Evolutionary conservation across 192 early-diverging fungal species (phyloP).

Genomic region (Nowakowskiella sp.): DNA sequence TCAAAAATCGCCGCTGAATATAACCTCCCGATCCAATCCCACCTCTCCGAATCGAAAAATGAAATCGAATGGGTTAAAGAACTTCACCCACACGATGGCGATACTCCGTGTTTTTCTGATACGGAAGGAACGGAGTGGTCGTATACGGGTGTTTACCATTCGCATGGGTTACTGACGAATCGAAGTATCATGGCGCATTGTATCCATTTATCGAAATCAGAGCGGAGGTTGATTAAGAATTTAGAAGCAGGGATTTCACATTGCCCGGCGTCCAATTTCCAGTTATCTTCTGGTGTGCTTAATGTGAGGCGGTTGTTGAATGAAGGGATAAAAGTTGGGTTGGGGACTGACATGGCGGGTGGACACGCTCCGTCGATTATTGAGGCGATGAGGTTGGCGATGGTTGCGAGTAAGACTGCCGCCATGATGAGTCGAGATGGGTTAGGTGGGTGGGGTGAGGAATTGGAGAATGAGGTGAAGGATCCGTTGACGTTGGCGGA

Average conservation of each 20-base stretch:
- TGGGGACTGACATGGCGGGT: constrained; percentile 90
- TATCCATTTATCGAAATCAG: constrained; percentile 72
- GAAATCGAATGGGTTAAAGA: constrained; percentile 69
- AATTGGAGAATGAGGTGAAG: constrained; percentile 14
- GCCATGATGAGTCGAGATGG: constrained; percentile 22
- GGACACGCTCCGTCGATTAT: constrained; percentile 80
- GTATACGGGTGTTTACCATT: constrained; percentile 75
- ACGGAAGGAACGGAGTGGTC: not conserved
- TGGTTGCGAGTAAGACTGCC: constrained; percentile 64
- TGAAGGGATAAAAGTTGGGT: constrained; percentile 73
- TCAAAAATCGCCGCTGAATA: constrained; percentile 63
- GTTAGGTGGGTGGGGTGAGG: constrained; percentile 9
- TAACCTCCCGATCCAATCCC: constrained; percentile 82
- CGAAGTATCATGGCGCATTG: constrained; percentile 89
- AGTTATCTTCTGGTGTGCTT: constrained; percentile 68
- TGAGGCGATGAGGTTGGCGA: constrained; percentile 77
- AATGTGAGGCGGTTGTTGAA: constrained; percentile 68
- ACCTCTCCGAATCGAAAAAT: constrained; percentile 73
- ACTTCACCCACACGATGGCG: constrained; percentile 60
- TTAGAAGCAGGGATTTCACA: constrained; percentile 73
- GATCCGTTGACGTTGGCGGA: constrained; percentile 58
- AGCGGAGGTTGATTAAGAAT: constrained; percentile 56
- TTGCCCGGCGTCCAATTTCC: constrained; percentile 89
- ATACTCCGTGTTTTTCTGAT: constrained; percentile 10
- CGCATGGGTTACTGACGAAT: constrained; percentile 61